Percentiles rank a stretch among this genome's conserved stretches.
Conservation (phyloP, 2,329 filamentous ascomycete genomes). For the Colletotrichum tofieldiae region DNA sequence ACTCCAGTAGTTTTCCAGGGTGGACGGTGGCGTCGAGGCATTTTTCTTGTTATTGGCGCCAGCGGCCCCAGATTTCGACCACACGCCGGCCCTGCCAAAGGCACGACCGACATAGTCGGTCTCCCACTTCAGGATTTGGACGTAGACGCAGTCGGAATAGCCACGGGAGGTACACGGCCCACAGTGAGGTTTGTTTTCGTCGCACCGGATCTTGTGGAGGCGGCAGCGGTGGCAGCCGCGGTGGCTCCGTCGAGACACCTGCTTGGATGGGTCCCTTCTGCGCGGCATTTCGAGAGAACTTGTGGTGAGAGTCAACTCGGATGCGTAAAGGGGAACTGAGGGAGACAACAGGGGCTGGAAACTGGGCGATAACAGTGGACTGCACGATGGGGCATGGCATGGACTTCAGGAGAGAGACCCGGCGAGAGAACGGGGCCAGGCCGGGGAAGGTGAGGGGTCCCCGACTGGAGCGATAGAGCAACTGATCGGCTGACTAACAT, state of each 20-base stretch:
- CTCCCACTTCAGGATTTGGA: slow-evolving; percentile 49
- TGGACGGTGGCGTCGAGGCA: slow-evolving; percentile 19
- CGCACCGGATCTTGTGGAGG: slow-evolving; percentile 47
- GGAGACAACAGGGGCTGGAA: neutral
- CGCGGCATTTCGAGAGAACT: slow-evolving; percentile 27
- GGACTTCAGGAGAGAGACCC: slow-evolving; percentile 10
- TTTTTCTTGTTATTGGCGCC: slow-evolving; percentile 16
- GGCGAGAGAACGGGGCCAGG: neutral
- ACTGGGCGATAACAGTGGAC: slow-evolving; percentile 14
- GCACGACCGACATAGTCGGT: slow-evolving; percentile 49
- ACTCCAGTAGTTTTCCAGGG: slow-evolving; percentile 25
- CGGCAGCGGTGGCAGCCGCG: slow-evolving; percentile 47
- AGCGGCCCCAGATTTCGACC: slow-evolving; percentile 45
- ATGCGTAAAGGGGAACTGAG: neutral
- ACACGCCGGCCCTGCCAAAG: slow-evolving; percentile 51
- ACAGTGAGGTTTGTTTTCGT: slow-evolving; percentile 45
- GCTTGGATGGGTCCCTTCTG: slow-evolving; percentile 37
- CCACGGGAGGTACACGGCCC: slow-evolving; percentile 44
- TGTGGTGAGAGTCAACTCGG: neutral
- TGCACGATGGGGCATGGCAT: slow-evolving; percentile 17
- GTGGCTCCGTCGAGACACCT: slow-evolving; percentile 44
- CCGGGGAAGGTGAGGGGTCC: slow-evolving; percentile 20
- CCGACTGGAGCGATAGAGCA: slow-evolving; percentile 18
- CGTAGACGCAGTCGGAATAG: slow-evolving; percentile 43
- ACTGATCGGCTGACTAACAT: slow-evolving; percentile 31